phyloP scores from a whole-genome alignment of 495 filamentous ascomycete genomes.

The Penicillium pancosmium region DNA sequence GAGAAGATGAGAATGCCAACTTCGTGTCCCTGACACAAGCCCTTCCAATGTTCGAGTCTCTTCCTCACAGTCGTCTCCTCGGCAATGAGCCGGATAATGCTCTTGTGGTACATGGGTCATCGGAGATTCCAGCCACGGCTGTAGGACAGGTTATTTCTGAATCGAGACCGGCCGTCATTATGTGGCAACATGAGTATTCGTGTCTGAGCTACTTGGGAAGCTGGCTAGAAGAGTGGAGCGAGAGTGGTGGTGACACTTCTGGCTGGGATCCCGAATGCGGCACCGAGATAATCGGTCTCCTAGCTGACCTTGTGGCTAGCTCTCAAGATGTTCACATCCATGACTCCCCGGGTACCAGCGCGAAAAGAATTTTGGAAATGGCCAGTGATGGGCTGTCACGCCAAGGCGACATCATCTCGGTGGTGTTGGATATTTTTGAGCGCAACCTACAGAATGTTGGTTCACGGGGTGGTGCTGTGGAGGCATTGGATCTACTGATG shows the following conservation, averaged over 20 bases:
- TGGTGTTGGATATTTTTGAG: conserved; percentile 86
- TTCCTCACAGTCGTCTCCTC: conserved; percentile 22
- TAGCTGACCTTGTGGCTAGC: conserved; percentile 57
- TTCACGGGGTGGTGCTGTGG: conserved; percentile 52
- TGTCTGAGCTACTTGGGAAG: conserved; percentile 74
- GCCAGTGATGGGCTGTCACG: conserved; percentile 73
- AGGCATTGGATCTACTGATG: conserved; percentile 61
- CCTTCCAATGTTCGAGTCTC: conserved; percentile 42
- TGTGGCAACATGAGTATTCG: conserved; percentile 76
- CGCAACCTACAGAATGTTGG: conserved; percentile 66
- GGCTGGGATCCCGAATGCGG: conserved; percentile 51
- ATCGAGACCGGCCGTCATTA: conserved; percentile 63
- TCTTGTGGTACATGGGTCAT: conserved; percentile 43
- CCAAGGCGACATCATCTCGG: conserved; percentile 75
- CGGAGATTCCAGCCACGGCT: conserved; percentile 60
- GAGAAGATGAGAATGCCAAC: conserved; percentile 84
- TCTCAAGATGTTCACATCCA: conserved; percentile 31
- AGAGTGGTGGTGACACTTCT: conserved; percentile 38
- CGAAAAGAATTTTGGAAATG: conserved; percentile 63
- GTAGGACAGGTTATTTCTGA: conserved; percentile 71
- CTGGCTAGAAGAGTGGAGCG: conserved; percentile 63
- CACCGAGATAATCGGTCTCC: conserved; percentile 64
- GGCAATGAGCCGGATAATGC: conserved; percentile 31
- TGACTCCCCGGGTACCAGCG: conserved; percentile 36
- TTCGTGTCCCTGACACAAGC: conserved; percentile 46